Percentiles rank a stretch among this genome's conserved stretches.
These are phyloP conservation scores for Eragrostis nindensis DNA, from an alignment of 176 grass and related monocot genomes.

Conservation along the genomic window DNA sequence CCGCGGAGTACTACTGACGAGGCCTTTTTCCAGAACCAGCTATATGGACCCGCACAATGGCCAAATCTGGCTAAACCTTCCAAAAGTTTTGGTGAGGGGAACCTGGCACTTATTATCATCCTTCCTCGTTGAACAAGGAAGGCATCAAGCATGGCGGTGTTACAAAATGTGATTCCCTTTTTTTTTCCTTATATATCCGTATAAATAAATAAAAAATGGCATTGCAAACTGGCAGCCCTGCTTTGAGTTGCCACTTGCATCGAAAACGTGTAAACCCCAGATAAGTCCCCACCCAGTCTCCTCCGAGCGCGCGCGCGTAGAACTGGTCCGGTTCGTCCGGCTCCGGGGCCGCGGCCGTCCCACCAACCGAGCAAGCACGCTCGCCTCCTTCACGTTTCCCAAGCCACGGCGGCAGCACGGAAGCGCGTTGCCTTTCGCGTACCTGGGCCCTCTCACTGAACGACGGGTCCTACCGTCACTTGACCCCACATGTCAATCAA, in stretches of 20 bases:
- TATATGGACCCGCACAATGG: neutral
- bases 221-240: neutral
- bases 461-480: fast-evolving
- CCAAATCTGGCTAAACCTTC: neutral
- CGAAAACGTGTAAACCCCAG: neutral
- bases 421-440: neutral
- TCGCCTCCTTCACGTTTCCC: too few relatives aligned
- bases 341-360: neutral
- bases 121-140: neutral
- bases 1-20: too few relatives aligned
- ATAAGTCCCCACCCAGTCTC: neutral
- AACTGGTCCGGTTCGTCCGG: neutral
- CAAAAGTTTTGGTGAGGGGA: neutral
- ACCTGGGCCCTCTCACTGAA: too few relatives aligned
- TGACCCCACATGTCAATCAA: neutral
- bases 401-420: neutral
- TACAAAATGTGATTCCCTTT: too few relatives aligned
- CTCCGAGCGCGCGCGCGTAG: neutral
- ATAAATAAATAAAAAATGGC: too few relatives aligned
- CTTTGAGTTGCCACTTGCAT: neutral
- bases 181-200: too few relatives aligned
- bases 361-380: neutral
- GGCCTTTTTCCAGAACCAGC: neutral
- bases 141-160: neutral
- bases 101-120: neutral